These are phyloP conservation scores for Penicillium concentricum DNA, from an alignment of 2,329 filamentous ascomycete genomes.

Conservation along the genomic window DNA sequence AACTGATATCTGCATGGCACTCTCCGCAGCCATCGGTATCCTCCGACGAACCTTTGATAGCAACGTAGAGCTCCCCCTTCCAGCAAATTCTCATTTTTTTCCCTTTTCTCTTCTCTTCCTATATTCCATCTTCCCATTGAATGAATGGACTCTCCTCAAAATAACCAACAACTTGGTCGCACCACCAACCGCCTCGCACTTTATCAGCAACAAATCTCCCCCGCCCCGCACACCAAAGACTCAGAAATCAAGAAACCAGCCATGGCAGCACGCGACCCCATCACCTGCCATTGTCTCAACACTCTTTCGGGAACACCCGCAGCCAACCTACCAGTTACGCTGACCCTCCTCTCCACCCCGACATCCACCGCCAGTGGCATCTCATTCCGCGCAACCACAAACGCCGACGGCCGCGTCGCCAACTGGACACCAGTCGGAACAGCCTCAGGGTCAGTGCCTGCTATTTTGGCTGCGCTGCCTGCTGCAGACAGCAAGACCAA, in stretches of 20 bases:
- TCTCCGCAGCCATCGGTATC: constrained; percentile 33
- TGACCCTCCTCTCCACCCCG: constrained; percentile 58
- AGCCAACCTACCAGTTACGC: constrained; percentile 49
- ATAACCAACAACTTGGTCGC: constrained; percentile 23
- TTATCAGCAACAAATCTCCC: constrained; percentile 34
- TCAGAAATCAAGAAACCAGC: constrained; percentile 10
- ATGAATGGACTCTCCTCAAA: constrained; percentile 25
- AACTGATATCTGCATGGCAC: constrained; percentile 22
- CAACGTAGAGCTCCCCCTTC: constrained; percentile 7
- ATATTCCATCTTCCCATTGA: constrained; percentile 9
- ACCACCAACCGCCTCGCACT: constrained; percentile 34
- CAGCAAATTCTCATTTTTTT: constrained; percentile 1
- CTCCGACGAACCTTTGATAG: constrained; percentile 34
- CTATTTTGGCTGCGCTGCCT: constrained; percentile 36
- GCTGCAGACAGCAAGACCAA: constrained; percentile 40
- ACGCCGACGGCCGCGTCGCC: constrained; percentile 48
- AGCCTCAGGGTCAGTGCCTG: constrained; percentile 23
- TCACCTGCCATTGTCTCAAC: constrained; percentile 53
- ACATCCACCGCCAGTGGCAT: constrained; percentile 25
- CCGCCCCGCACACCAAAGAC: constrained; percentile 11
- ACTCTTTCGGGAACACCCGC: constrained; percentile 47
- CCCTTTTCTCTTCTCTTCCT: constrained; percentile 1
- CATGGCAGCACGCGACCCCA: constrained; percentile 45
- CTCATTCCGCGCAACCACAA: constrained; percentile 42
- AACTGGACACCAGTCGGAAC: constrained; percentile 38